These are phyloP conservation scores for Pichia sp. DNA, from an alignment of 1,139 yeast genomes.

Conservation along the genomic window DNA sequence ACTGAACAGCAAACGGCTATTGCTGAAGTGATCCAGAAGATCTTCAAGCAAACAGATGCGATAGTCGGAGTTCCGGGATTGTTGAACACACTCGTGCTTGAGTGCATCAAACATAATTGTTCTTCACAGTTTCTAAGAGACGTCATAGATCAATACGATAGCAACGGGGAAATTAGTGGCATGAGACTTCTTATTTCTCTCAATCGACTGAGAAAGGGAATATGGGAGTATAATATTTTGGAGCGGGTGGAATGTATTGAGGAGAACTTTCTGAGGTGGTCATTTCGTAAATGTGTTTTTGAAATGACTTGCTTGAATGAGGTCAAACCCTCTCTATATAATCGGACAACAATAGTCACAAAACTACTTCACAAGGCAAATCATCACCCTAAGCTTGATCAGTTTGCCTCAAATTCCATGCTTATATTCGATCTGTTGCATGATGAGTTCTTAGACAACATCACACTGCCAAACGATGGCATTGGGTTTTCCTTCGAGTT, in stretches of 20 bases:
- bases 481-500: constrained; percentile 15
- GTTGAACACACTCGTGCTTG: constrained; percentile 14
- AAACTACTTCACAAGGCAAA: constrained; percentile 16
- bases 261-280: constrained; percentile 14
- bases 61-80: constrained; percentile 12
- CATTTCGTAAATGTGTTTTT: constrained; percentile 18
- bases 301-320: constrained; percentile 19
- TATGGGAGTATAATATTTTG: constrained; percentile 18
- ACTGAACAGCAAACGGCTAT: not conserved
- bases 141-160: constrained; percentile 18
- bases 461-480: constrained; percentile 1
- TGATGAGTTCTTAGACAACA: constrained; percentile 17
- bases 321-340: constrained; percentile 16
- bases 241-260: constrained; percentile 18
- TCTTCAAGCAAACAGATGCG: constrained; percentile 9
- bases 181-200: constrained; percentile 14
- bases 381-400: constrained; percentile 12
- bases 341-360: constrained; percentile 13
- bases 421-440: constrained; percentile 17
- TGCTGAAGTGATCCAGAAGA: not conserved
- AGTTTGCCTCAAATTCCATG: constrained; percentile 16
- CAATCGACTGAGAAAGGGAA: constrained; percentile 14
- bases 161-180: constrained; percentile 17
- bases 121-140: constrained; percentile 15
- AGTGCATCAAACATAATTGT: constrained; percentile 18